Evolutionary conservation across 441 rosid genomes (phyloP).

Genomic region (Erodium trifolium): DNA sequence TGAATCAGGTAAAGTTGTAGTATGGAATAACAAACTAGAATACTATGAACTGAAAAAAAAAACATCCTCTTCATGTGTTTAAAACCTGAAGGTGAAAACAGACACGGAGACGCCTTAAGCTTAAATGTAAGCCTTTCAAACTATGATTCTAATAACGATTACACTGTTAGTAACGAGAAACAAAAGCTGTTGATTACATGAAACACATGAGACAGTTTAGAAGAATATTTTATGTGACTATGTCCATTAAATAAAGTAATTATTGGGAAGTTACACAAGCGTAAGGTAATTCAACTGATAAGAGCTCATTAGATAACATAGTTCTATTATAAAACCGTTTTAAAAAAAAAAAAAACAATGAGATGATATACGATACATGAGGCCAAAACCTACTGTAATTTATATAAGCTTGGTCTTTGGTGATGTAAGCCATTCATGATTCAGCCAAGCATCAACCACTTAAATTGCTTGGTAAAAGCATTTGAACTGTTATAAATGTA

Average conservation of each 20-base stretch:
- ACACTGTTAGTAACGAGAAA: not conserved
- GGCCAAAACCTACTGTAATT: not conserved
- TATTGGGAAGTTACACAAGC: not conserved
- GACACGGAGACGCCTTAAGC: not conserved
- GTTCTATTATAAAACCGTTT: not conserved
- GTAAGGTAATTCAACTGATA: not conserved
- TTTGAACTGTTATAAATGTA: not conserved
- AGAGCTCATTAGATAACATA: not conserved
- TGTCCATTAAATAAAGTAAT: not conserved
- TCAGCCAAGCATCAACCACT: not conserved
- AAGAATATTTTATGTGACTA: not conserved
- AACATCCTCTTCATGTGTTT: not conserved
- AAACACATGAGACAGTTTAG: not conserved
- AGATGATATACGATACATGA: not conserved
- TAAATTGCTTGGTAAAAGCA: slow-evolving; percentile 3
- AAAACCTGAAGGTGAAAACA: not conserved
- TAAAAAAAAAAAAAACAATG: too few relatives aligned
- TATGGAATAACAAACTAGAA: not conserved
- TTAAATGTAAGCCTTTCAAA: too few relatives aligned
- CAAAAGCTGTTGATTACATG: not conserved
- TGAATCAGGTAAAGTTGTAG: not conserved
- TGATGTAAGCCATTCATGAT: not conserved
- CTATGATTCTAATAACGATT: too few relatives aligned
- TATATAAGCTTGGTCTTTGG: not conserved
- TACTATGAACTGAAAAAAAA: not conserved